Base-by-base conservation (phyloP, 2,329 filamentous ascomycete genomes). In the Amauroascus niger region DNA sequence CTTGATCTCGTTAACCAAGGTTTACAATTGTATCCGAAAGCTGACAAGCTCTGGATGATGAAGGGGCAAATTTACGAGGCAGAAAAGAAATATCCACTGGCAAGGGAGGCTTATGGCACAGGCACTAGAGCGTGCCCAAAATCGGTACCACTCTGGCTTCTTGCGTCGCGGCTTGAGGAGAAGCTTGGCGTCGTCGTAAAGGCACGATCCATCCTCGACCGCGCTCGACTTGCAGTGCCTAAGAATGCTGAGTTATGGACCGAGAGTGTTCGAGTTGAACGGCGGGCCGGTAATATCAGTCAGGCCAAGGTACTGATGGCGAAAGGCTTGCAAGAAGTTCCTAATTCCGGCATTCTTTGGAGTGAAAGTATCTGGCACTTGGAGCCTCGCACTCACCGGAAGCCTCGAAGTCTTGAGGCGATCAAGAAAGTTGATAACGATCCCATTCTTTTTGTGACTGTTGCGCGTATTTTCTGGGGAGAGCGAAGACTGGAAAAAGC, bases 381-480 rank as follows among this genome's bases (percentile, higher is more conserved):
- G 6, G 94, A 97, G 67, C 75, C 86, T 28, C 84, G 93, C 49
- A 94, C 93, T 33, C 89, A 97, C 68, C 86, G 94, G 54, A 95
- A 96, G 69, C 86, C 91, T 2, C 82, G 90, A 56, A 87, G 86
- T 53, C 76, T 97, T 44, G 93, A 97, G 72, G 94, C 91, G 28
- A 95, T 98, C 72, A 94, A 95, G 73, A 94, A 95, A 70, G 88
- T 95, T 5, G 93, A 97, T 66, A 93, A 89, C 64, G 91, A 97
- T 66, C 82, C 93, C 0, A 79, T 84, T 18, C 77, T 98, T 3
- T 94, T 97, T 66, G 86, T 94, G 32, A 90, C 90, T 0, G 89
- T 95, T 11, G 93, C 90, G 5, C 82, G 93, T 18, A 94, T 97
- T 60, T 96, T 98, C 73, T 98, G 93, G 93, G 83, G 81, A 8